Conservation (phyloP, 2,329 filamentous ascomycete genomes). For the Cryphonectria parasitica region DNA sequence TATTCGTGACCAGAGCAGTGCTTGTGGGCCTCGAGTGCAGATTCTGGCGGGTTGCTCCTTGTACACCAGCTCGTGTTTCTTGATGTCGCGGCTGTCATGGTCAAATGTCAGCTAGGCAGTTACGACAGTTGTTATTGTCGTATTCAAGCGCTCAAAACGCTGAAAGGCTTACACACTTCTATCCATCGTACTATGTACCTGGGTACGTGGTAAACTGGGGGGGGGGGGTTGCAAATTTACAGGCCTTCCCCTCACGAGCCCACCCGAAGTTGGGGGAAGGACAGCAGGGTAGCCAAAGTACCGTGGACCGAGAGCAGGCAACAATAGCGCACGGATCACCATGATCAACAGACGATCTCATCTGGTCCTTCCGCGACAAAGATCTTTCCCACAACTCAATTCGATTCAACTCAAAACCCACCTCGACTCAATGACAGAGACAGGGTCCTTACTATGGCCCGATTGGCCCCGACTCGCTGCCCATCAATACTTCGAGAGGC, state of each 20-base stretch:
- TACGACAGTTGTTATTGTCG: no score
- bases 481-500: neutral
- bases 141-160: neutral
- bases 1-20: neutral
- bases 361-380: neutral
- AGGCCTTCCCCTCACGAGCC: neutral
- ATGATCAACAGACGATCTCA: slow-evolving; percentile 1
- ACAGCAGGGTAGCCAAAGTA: neutral
- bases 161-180: neutral
- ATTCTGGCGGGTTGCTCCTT: neutral
- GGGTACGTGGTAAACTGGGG: neutral
- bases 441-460: neutral
- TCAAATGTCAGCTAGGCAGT: neutral
- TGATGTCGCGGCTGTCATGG: neutral
- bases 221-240: no score
- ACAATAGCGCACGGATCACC: neutral
- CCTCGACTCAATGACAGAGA: neutral
- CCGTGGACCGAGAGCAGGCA: neutral
- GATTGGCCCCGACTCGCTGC: neutral
- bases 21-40: neutral
- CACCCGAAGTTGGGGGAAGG: neutral
- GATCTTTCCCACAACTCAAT: neutral
- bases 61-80: neutral
- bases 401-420: neutral
- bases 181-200: neutral